Conservation (phyloP, 1,284 basidiomycete genomes). For the Hemileia vastatrix region DNA sequence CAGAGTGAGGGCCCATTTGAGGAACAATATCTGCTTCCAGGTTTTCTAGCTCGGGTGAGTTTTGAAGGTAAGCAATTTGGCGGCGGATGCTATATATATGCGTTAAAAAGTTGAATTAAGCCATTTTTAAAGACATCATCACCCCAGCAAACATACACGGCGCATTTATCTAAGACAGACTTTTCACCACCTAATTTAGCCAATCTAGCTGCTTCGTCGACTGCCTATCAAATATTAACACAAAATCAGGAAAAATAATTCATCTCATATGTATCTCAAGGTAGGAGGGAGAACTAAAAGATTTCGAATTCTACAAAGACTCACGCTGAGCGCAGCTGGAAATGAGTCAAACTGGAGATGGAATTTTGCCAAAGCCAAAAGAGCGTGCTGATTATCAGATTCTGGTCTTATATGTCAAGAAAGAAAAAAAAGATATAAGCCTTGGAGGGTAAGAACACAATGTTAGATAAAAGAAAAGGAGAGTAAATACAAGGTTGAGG, state of each 20-base stretch:
- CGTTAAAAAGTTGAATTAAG: too few species aligned
- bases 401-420: background rate
- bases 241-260: too few species aligned
- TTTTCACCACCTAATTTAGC: constrained; percentile 16
- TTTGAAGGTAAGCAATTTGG: too few species aligned
- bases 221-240: constrained; percentile 7
- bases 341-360: constrained; percentile 18
- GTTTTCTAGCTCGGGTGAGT: too few species aligned
- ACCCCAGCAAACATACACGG: too few species aligned
- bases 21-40: too few species aligned
- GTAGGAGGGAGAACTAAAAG: background rate
- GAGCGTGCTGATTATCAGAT: constrained; percentile 18
- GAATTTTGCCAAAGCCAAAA: constrained; percentile 16
- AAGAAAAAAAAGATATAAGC: too few species aligned
- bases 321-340: constrained; percentile 19
- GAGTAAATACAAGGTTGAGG: background rate
- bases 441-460: too few species aligned
- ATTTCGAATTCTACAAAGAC: too few species aligned
- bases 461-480: background rate
- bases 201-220: constrained; percentile 16
- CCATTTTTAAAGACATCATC: too few species aligned
- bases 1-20: too few species aligned
- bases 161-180: constrained; percentile 9
- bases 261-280: background rate
- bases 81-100: too few species aligned